Conservation (phyloP, 1,284 basidiomycete species). For the Sphaerobolus stellatus region DNA sequence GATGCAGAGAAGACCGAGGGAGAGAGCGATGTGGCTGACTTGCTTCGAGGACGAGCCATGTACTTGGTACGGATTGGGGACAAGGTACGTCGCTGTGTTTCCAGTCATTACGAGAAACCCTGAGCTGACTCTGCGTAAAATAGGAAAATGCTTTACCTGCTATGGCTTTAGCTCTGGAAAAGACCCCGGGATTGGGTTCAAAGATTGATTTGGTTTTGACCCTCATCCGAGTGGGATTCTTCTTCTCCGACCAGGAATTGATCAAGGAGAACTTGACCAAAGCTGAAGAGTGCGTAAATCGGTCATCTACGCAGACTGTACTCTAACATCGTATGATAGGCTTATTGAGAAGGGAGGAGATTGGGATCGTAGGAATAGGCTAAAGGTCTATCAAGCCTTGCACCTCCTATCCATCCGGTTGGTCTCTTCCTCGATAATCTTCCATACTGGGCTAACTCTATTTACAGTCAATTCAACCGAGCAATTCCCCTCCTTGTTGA, state of each 20-base stretch:
- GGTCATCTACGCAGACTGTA: background rate
- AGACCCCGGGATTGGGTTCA: slow-evolving; percentile 91
- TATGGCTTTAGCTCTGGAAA: slow-evolving; percentile 83
- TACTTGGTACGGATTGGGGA: slow-evolving; percentile 91
- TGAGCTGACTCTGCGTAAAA: slow-evolving; percentile 3
- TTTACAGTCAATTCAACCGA: slow-evolving; percentile 64
- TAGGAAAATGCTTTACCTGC: slow-evolving; percentile 75
- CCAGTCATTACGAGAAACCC: background rate
- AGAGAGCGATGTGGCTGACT: slow-evolving; percentile 91
- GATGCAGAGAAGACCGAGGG: slow-evolving; percentile 92
- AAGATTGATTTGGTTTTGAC: slow-evolving; percentile 92
- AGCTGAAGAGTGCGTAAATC: slow-evolving; percentile 44
- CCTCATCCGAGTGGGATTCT: slow-evolving; percentile 88
- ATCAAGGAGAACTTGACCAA: slow-evolving; percentile 74
- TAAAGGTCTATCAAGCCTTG: slow-evolving; percentile 93
- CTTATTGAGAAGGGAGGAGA: slow-evolving; percentile 95
- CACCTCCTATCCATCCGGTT: slow-evolving; percentile 83
- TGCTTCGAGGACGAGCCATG: slow-evolving; percentile 81
- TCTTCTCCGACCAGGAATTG: slow-evolving; percentile 81
- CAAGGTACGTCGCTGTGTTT: slow-evolving; percentile 54
- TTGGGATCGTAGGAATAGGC: slow-evolving; percentile 94
- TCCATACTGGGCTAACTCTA: background rate
- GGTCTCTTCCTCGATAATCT: background rate
- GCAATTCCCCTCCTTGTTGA: slow-evolving; percentile 77
- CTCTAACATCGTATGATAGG: slow-evolving; percentile 41